Base-by-base conservation (phyloP, 257 asterid genomes). In the Cynanchum wilfordii region DNA sequence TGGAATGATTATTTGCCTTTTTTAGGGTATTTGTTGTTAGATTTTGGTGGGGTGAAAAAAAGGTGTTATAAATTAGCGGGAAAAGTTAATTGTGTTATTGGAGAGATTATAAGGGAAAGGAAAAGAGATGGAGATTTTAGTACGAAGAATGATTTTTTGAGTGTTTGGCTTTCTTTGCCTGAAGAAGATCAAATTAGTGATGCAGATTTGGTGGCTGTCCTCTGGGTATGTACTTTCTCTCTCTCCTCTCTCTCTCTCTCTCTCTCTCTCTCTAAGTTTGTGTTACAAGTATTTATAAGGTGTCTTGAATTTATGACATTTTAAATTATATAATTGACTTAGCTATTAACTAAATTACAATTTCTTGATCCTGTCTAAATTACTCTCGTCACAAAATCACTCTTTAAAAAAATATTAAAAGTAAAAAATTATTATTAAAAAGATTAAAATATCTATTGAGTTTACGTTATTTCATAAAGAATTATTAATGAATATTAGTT, bases 141-240 rank as follows among this genome's bases (percentile, higher is more conserved):
- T 60, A n/a, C 9, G 66, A 79, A 79, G 75, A 78, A 76, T 79
- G 92, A 88, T 69, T 90, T 86, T 77, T 86, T 88, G 20, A 86
- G 90, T 85, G 87, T 78, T 56, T 81, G 86, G 78, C 87, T 90
- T 20, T 82, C 89, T 38, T 79, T 88, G 85, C 86, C 86, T 52
- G 27, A 81, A 78, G 86, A 84, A 68, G 94, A 88, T 66, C 85
- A 71, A 58, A 92, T 90, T 73, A 50, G 50, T 74, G 87, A 86
- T 82, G 79, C 77, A 75, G 88, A 90, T 62, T 76, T 85, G 94
- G 86, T 88, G 82, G 89, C 90, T 69, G 79, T 90, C 63, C 80
- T 90, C 6, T 90, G 94, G 96, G 96, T 89, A 87, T 76, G 79
- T 9, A 67, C 12, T 71, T 68, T 54, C 20, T 13, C 70, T 60